Conservation (phyloP, 1,284 basidiomycete species). For the Lignosus rhinocerotis region DNA sequence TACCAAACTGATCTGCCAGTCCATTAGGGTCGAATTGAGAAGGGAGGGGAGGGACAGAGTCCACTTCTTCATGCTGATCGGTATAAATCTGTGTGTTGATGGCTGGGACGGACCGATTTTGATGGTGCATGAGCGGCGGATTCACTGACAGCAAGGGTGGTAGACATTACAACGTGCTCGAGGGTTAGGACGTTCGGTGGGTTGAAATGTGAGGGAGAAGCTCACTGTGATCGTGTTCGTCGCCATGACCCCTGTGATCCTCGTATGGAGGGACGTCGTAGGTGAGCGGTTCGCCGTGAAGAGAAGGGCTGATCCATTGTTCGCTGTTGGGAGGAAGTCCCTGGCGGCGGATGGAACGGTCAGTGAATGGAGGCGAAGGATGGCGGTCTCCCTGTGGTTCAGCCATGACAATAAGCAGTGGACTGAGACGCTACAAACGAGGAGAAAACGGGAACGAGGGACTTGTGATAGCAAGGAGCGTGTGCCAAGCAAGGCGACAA, state of each 20-base stretch:
- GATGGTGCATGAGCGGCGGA: constrained; percentile 27
- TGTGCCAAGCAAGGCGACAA: not conserved
- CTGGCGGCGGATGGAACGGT: constrained; percentile 23
- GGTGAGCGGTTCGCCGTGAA: constrained; percentile 4
- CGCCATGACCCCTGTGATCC: constrained; percentile 1
- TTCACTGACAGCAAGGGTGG: constrained; percentile 14
- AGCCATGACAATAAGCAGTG: constrained; percentile 17
- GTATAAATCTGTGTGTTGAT: constrained; percentile 39
- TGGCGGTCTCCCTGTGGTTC: constrained; percentile 16
- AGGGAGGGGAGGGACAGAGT: constrained; percentile 34
- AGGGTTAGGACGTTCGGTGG: constrained; percentile 8
- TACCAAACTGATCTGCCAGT: constrained; percentile 48
- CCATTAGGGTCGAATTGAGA: constrained; percentile 44
- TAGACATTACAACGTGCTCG: constrained; percentile 3
- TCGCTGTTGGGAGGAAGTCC: constrained; percentile 20
- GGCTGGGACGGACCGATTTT: constrained; percentile 43
- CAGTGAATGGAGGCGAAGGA: constrained; percentile 14
- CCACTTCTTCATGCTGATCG: constrained; percentile 33
- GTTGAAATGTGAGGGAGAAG: constrained; percentile 2
- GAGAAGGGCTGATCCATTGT: constrained; percentile 17
- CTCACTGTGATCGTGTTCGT: constrained; percentile 24
- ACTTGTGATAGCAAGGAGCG: not conserved
- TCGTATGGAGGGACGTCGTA: constrained; percentile 10
- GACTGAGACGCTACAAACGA: not conserved
- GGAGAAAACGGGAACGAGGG: not conserved